Base-by-base conservation (phyloP, 441 rosid species). In the Raphanus hybrid region DNA sequence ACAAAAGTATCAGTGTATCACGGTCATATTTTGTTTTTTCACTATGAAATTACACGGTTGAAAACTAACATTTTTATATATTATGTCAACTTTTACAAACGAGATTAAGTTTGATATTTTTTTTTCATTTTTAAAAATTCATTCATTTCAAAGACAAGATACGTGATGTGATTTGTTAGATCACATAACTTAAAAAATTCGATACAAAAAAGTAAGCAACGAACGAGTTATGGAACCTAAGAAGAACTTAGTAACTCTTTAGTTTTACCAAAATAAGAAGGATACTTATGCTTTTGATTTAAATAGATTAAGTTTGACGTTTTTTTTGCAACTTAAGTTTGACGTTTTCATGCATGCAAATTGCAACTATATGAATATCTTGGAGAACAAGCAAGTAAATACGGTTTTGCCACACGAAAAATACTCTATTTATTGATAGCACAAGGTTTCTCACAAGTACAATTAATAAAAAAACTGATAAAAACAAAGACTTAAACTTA, bases 381-480 rank as follows among this genome's bases (percentile, higher is more conserved):
- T 72, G 69, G n/a, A 26, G 3, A 64, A 15, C 77, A 78, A 67
- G 69, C 27, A 78, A 67, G 54, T 62, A 72, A 23, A 52, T n/a
- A 39, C 18, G 2, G 4, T 11, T 39, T 18, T 70, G 3, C 34
- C 11, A 54, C 20, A 35, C n/a, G 12, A 35, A 15, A 34, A 15
- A 63, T 5, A 76, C 69, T 48, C 64, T 50, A 72, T 27, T 72
- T 78, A 78, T 73, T 73, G 66, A 62, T 54, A 67, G 34, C 60
- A 73, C 70, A 73, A 73, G 57, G 69, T 71, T 76, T 59, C 48
- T 52, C 64, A 60, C 52, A 61, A 52, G 34, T 29, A 20, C 23
- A 29, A 29, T 29, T 29, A 29, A 29, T 29, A 29, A 29, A 29
- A 48, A 34, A 18, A 14, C 34, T 29, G 34, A 29, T 8, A 16